A percentile compares a stretch with the other conserved stretches of the same genome.
phyloP scores from a whole-genome alignment of 1,139 yeast genomes.

The Magnusiomyces ingens region DNA sequence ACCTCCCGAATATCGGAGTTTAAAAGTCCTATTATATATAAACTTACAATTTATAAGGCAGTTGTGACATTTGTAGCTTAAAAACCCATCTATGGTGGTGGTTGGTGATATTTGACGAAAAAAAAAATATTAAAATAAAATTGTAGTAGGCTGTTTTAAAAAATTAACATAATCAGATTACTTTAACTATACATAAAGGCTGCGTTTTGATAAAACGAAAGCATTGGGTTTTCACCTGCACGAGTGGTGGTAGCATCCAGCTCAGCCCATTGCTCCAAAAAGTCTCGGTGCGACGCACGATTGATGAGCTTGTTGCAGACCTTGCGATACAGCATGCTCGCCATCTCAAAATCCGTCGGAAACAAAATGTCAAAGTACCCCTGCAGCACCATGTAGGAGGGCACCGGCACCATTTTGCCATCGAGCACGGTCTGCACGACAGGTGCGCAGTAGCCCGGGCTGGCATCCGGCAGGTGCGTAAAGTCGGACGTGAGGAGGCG shows the following conservation, averaged over 20 bases:
- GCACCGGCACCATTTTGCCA: slow-evolving; percentile 59
- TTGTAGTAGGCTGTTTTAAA: no score
- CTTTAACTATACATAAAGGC: slow-evolving; percentile 53
- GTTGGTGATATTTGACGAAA: no score
- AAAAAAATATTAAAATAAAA: no score
- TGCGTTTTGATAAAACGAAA: slow-evolving; percentile 71
- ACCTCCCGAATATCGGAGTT: no score
- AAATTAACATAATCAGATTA: no score
- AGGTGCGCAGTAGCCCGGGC: slow-evolving; percentile 64
- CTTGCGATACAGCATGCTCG: slow-evolving; percentile 55
- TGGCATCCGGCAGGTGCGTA: slow-evolving; percentile 53
- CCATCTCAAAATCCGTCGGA: slow-evolving; percentile 67
- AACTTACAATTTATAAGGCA: no score
- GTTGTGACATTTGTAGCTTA: no score
- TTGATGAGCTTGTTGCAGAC: slow-evolving; percentile 57
- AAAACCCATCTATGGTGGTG: no score
- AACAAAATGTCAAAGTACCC: slow-evolving; percentile 85
- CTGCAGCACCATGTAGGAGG: slow-evolving; percentile 73
- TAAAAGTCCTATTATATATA: no score
- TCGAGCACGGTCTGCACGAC: slow-evolving; percentile 76
- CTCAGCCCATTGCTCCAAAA: slow-evolving; percentile 68
- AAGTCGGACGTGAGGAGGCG: slow-evolving; percentile 69
- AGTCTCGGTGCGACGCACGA: slow-evolving; percentile 55
- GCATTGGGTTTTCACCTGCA: slow-evolving; percentile 83
- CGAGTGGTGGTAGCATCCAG: slow-evolving; percentile 59